Percentiles rank a stretch among this genome's conserved stretches.
Evolutionary conservation across 805 yeast species (phyloP).

Genomic region (Suhomyces prunicola): DNA sequence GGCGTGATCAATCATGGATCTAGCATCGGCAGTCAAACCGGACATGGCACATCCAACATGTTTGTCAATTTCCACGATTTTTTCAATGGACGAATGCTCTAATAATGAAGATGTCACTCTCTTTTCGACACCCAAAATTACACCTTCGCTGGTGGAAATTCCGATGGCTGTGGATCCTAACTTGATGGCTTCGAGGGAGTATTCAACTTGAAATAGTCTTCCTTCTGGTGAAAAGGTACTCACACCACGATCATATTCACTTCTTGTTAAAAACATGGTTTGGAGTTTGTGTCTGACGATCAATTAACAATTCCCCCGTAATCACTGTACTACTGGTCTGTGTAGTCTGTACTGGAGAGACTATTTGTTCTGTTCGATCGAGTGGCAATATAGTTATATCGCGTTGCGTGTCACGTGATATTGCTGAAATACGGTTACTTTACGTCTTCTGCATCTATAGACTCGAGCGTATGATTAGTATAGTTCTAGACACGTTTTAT

Average conservation of each 20-base stretch:
- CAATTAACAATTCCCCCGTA: neutral
- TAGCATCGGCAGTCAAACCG: conserved; percentile 97
- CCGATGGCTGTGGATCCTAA: conserved; percentile 98
- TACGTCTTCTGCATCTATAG: neutral
- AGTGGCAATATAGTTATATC: neutral
- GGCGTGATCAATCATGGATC: conserved; percentile 98
- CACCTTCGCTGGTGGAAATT: conserved; percentile 92
- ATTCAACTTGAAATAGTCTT: conserved; percentile 95
- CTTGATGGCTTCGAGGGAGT: conserved; percentile 95
- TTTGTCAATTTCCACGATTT: conserved; percentile 88
- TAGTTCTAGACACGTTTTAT: neutral
- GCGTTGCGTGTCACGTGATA: neutral
- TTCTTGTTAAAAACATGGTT: conserved; percentile 89
- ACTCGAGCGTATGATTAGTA: neutral
- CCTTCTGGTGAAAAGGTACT: conserved; percentile 99
- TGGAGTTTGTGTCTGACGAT: neutral
- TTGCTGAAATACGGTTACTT: too few species aligned
- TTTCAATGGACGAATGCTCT: conserved; percentile 92
- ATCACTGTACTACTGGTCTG: neutral
- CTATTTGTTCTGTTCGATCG: neutral
- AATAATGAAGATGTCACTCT: conserved; percentile 89
- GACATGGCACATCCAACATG: conserved; percentile 99
- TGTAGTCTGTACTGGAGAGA: neutral
- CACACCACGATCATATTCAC: conserved; percentile 98
- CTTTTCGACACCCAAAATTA: conserved; percentile 93